A percentile compares a stretch with the other conserved stretches of the same genome.
Evolutionary conservation across 202 grass and related monocot genomes (phyloP).

Genomic region (Cymbopogon flexuosus): DNA sequence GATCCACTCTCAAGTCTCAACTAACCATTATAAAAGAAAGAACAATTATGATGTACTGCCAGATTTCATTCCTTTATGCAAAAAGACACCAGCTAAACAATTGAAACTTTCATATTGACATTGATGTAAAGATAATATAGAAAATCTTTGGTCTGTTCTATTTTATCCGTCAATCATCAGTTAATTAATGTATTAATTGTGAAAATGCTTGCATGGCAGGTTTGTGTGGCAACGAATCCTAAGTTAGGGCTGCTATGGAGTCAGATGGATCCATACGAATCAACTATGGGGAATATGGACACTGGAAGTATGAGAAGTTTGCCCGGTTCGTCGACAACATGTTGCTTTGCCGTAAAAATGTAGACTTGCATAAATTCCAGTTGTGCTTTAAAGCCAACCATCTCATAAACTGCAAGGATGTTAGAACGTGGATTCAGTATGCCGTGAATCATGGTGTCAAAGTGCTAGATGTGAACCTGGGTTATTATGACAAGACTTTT

Average conservation of each 20-base stretch:
- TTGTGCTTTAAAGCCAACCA: background rate
- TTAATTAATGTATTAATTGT: constrained; percentile 7
- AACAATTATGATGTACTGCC: background rate
- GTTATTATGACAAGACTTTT: background rate
- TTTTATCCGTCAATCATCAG: background rate
- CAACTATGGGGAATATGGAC: constrained; percentile 12
- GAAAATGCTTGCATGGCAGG: constrained; percentile 4
- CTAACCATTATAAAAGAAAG: background rate
- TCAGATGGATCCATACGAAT: constrained; percentile 17
- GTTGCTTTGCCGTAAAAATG: constrained; percentile 18
- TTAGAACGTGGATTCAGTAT: constrained; percentile 33
- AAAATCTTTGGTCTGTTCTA: background rate
- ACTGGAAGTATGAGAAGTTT: constrained; percentile 29
- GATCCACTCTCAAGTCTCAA: background rate
- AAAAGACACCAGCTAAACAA: background rate
- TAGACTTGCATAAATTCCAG: constrained; percentile 34
- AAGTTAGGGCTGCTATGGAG: constrained; percentile 22
- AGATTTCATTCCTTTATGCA: background rate
- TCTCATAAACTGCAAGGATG: constrained; percentile 18
- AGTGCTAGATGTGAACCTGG: constrained; percentile 18
- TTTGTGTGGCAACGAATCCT: background rate
- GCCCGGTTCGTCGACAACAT: constrained; percentile 17
- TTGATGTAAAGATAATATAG: background rate
- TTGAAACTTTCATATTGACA: background rate
- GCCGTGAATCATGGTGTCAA: constrained; percentile 36